These are phyloP conservation scores for Phyllachora maydis DNA, from an alignment of 2,329 filamentous ascomycete genomes.

Conservation along the genomic window DNA sequence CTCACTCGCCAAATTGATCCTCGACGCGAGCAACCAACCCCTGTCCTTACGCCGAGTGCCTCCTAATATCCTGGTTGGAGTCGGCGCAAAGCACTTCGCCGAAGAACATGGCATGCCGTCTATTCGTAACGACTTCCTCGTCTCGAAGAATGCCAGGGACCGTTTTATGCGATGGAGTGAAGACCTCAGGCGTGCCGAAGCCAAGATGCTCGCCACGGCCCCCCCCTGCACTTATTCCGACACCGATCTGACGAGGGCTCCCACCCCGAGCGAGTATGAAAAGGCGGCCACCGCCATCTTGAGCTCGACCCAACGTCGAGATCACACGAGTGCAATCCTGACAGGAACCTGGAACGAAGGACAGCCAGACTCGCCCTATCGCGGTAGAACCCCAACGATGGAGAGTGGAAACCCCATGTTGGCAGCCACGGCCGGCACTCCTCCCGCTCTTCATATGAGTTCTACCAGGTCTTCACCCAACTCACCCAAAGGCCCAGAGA, in stretches of 20 bases:
- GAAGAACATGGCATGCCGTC: conserved; percentile 54
- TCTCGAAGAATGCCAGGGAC: conserved; percentile 62
- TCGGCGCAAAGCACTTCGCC: conserved; percentile 76
- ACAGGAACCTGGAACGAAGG: conserved; percentile 40
- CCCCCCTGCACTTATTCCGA: conserved; percentile 1
- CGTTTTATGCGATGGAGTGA: conserved; percentile 62
- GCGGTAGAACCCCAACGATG: conserved; percentile 3
- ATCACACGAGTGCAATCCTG: conserved; percentile 32
- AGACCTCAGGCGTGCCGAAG: conserved; percentile 34
- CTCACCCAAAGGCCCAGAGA: conserved; percentile 2
- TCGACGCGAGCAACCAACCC: conserved; percentile 55
- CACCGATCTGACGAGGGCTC: conserved; percentile 1
- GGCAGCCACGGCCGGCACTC: conserved; percentile 7
- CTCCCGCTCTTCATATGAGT: conserved; percentile 1
- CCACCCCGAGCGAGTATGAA: conserved; percentile 5
- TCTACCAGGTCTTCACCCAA: conserved; percentile 2
- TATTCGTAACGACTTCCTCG: conserved; percentile 52
- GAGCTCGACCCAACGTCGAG: conserved; percentile 10
- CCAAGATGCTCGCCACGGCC: conserved; percentile 7
- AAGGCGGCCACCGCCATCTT: conserved; percentile 3
- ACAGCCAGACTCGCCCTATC: conserved; percentile 33
- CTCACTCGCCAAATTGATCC: conserved; percentile 61
- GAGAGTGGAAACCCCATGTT: no score
- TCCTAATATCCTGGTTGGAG: conserved; percentile 74
- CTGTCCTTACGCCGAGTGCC: conserved; percentile 78